Percentiles rank a stretch among this genome's conserved stretches.
Evolutionary conservation across 192 early-diverging fungal species (phyloP).

Genomic region (Linnemannia exigua): DNA sequence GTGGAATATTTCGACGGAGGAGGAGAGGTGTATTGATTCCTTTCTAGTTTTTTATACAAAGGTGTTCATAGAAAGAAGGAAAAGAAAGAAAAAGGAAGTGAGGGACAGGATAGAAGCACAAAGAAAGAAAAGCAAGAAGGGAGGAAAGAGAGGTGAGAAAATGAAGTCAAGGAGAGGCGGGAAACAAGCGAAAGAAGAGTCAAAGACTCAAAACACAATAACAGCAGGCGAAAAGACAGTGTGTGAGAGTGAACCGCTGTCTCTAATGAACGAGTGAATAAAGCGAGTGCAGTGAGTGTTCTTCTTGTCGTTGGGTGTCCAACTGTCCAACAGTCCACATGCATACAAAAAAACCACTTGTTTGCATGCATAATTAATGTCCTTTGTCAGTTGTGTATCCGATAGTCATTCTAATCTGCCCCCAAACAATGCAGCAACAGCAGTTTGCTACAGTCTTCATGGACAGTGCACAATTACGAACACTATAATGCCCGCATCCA

Average conservation of each 20-base stretch:
- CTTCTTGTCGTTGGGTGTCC: background rate
- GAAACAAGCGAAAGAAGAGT: background rate
- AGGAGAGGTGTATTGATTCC: background rate
- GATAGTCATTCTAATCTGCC: background rate
- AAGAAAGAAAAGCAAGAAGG: constrained; percentile 8
- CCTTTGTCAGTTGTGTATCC: background rate
- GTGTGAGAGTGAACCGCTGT: background rate
- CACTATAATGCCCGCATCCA: background rate
- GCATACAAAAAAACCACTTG: background rate
- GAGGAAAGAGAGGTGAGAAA: background rate
- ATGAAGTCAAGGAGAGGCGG: background rate
- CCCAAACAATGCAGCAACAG: background rate
- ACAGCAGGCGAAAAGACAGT: background rate
- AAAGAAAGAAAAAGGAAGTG: background rate
- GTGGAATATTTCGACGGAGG: no score
- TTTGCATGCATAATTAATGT: background rate
- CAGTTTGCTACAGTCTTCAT: background rate
- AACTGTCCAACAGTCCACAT: background rate
- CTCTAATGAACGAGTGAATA: background rate
- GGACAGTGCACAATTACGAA: background rate
- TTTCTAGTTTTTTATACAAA: background rate
- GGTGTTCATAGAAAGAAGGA: background rate
- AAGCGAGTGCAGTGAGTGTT: background rate
- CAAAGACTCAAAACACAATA: background rate
- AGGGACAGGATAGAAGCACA: background rate